Percentiles rank a stretch among this genome's conserved stretches.
These are phyloP conservation scores for Chimonanthus salicifolius DNA, from an alignment of 164 flowering plant species.

Conservation along the genomic window DNA sequence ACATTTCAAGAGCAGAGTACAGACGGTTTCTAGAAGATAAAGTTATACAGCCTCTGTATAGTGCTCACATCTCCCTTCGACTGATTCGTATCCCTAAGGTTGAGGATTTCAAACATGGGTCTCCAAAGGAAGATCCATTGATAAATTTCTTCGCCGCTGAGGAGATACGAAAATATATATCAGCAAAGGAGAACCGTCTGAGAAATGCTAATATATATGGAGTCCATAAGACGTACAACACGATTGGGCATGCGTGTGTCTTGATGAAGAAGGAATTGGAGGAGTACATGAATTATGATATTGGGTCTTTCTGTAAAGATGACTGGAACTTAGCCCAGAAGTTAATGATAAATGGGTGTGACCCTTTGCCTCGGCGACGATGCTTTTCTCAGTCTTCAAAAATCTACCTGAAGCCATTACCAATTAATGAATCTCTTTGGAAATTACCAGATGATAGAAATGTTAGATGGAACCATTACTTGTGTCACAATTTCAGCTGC, in stretches of 20 bases:
- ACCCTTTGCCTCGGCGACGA: slow-evolving; percentile 81
- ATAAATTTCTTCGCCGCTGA: slow-evolving; percentile 60
- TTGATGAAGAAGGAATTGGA: slow-evolving; percentile 69
- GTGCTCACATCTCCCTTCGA: slow-evolving; percentile 70
- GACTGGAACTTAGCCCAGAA: slow-evolving; percentile 84
- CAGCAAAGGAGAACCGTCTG: slow-evolving; percentile 62
- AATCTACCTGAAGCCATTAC: slow-evolving; percentile 63
- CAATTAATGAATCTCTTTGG: slow-evolving; percentile 84
- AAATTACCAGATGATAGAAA: slow-evolving; percentile 67
- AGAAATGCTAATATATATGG: slow-evolving; percentile 65
- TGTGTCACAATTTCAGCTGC: slow-evolving; percentile 70
- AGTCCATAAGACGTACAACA: slow-evolving; percentile 47
- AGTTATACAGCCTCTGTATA: slow-evolving; percentile 71
- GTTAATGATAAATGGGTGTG: slow-evolving; percentile 85
- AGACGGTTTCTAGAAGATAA: slow-evolving; percentile 57
- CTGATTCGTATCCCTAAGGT: slow-evolving; percentile 63
- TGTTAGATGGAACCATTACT: slow-evolving; percentile 73
- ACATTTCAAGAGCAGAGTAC: slow-evolving; percentile 39
- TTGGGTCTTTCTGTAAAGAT: slow-evolving; percentile 87
- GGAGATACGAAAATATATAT: slow-evolving; percentile 82
- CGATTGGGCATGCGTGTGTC: slow-evolving; percentile 83
- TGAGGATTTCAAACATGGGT: not conserved
- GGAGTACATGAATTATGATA: slow-evolving; percentile 86
- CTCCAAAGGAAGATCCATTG: slow-evolving; percentile 59
- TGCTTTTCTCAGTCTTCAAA: slow-evolving; percentile 82